phyloP scores from a whole-genome alignment of 2,329 filamentous ascomycete species.

The Helotiales sp. region DNA sequence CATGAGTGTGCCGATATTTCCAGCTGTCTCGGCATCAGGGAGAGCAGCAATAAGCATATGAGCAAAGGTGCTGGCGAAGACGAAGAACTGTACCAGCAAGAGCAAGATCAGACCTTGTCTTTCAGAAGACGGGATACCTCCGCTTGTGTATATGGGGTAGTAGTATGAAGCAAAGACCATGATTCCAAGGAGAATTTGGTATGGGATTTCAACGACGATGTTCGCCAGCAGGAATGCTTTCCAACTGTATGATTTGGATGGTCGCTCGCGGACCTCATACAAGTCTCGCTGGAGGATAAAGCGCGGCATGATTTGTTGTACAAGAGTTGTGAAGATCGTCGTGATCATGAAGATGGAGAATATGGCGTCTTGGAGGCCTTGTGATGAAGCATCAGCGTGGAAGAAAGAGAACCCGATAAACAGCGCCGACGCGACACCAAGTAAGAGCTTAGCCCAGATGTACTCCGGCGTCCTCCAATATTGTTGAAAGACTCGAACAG shows the following conservation, averaged over 20 bases:
- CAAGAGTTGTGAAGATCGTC: constrained; percentile 67
- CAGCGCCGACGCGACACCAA: constrained; percentile 49
- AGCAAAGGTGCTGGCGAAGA: constrained; percentile 83
- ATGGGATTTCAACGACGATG: constrained; percentile 82
- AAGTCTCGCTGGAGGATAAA: constrained; percentile 68
- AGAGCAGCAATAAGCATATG: constrained; percentile 76
- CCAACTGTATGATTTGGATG: constrained; percentile 39
- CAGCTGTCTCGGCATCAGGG: constrained; percentile 73
- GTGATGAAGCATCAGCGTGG: constrained; percentile 57
- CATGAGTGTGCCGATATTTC: constrained; percentile 74
- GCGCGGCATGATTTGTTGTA: constrained; percentile 68
- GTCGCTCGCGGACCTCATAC: constrained; percentile 54
- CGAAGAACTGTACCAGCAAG: constrained; percentile 71
- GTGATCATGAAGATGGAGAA: constrained; percentile 72
- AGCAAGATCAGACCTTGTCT: constrained; percentile 68
- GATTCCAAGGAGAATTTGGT: constrained; percentile 73
- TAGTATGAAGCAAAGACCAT: constrained; percentile 82
- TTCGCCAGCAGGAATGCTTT: constrained; percentile 36
- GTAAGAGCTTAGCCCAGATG: constrained; percentile 68
- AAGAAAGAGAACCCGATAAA: constrained; percentile 72
- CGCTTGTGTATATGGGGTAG: constrained; percentile 70
- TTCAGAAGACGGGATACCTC: constrained; percentile 43
- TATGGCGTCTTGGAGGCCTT: constrained; percentile 70
- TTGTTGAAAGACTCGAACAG: constrained; percentile 69
- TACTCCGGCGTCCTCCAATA: constrained; percentile 78